Evolutionary conservation across 345 rosid species (phyloP).

Genomic region (Populus davidiana): DNA sequence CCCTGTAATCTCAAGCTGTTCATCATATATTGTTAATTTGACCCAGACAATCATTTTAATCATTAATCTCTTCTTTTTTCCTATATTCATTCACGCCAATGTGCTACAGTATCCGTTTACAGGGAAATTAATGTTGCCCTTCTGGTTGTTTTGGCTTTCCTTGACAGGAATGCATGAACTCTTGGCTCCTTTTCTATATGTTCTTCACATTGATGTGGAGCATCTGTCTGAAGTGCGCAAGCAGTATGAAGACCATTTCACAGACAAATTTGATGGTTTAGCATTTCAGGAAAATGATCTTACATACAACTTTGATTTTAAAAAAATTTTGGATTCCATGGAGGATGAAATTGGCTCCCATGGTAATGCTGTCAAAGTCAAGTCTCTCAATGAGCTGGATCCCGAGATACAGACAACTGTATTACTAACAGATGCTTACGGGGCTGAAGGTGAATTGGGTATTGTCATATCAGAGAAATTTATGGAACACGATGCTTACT

Average conservation of each 20-base stretch:
- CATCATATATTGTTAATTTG: not conserved
- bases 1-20: not conserved
- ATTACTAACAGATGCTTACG: slow-evolving; percentile 79
- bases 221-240: slow-evolving; percentile 79
- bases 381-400: slow-evolving; percentile 75
- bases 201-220: slow-evolving; percentile 82
- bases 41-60: not conserved
- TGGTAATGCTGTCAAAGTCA: slow-evolving; percentile 45
- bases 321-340: slow-evolving; percentile 58
- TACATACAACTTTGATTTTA: slow-evolving; percentile 77
- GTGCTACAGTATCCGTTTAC: not conserved
- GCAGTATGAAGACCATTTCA: slow-evolving; percentile 76
- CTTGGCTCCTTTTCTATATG: slow-evolving; percentile 85
- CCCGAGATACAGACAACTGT: slow-evolving; percentile 68
- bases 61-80: not conserved
- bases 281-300: slow-evolving; percentile 71
- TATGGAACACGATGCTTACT: slow-evolving; percentile 96
- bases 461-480: slow-evolving; percentile 92
- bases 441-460: slow-evolving; percentile 98
- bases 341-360: slow-evolving; percentile 54
- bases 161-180: slow-evolving; percentile 93
- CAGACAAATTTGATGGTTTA: slow-evolving; percentile 80
- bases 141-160: slow-evolving; percentile 12
- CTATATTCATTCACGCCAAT: not conserved
- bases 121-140: not conserved